These are phyloP conservation scores for Psilocybe subaeruginosa DNA, from an alignment of 768 basidiomycete genomes.

Conservation along the genomic window DNA sequence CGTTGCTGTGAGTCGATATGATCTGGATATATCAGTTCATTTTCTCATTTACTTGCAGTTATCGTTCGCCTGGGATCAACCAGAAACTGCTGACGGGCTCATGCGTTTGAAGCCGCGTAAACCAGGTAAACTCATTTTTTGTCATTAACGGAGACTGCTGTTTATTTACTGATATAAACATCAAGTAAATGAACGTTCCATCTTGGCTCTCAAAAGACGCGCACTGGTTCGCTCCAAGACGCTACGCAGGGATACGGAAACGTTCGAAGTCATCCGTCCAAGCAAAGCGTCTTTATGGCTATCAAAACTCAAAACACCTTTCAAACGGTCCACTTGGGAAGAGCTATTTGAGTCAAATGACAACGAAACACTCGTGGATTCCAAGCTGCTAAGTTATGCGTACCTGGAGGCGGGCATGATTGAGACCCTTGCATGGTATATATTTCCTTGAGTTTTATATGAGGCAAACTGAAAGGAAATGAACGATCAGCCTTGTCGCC, in stretches of 20 bases:
- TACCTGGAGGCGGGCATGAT: constrained; percentile 70
- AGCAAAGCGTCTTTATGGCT: constrained; percentile 40
- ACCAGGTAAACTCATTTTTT: constrained; percentile 44
- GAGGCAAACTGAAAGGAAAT: background rate
- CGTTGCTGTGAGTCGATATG: constrained; percentile 52
- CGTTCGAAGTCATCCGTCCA: constrained; percentile 43
- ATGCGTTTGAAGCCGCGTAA: constrained; percentile 72
- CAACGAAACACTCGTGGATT: constrained; percentile 63
- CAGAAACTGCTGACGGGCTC: constrained; percentile 64
- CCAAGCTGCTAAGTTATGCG: constrained; percentile 63
- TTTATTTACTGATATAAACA: background rate
- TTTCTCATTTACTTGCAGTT: constrained; percentile 35
- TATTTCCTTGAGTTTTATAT: background rate
- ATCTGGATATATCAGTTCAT: background rate
- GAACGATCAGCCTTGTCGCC: constrained; percentile 46
- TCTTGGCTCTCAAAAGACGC: constrained; percentile 54
- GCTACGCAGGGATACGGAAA: constrained; percentile 55
- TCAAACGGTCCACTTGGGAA: constrained; percentile 63
- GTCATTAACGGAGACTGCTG: background rate
- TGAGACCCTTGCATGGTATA: constrained; percentile 59
- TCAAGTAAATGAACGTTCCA: constrained; percentile 57
- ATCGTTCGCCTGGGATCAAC: constrained; percentile 75
- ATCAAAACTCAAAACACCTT: constrained; percentile 49
- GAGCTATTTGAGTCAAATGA: constrained; percentile 55
- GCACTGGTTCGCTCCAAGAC: constrained; percentile 62